Evolutionary conservation across 2,329 filamentous ascomycete genomes (phyloP).

Genomic region (Tothia fuscella): DNA sequence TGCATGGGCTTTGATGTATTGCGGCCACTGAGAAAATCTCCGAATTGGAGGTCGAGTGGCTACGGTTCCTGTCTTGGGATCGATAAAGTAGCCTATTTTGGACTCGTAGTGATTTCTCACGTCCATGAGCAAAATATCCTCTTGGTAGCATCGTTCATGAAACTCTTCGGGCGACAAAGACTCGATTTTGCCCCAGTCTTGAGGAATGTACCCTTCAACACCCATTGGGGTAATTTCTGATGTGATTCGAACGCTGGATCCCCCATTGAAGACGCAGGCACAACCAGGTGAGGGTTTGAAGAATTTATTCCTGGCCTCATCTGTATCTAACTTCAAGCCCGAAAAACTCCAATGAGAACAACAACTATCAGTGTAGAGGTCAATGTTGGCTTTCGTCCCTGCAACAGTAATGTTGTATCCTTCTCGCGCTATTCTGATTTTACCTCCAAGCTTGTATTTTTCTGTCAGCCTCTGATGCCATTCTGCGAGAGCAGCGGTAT

Average conservation of each 20-base stretch:
- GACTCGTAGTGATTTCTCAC: constrained; percentile 19
- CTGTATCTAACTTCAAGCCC: constrained; percentile 13
- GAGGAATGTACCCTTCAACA: constrained; percentile 17
- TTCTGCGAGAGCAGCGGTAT: constrained; percentile 13
- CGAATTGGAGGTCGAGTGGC: constrained; percentile 16
- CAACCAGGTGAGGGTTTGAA: constrained; percentile 19
- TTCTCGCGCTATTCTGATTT: constrained; percentile 17
- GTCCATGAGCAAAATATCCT: constrained; percentile 16
- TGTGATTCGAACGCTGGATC: constrained; percentile 14
- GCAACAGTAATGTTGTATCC: constrained; percentile 18
- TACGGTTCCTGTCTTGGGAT: constrained; percentile 12
- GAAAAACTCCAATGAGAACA: constrained; percentile 17
- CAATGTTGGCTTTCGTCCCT: constrained; percentile 13
- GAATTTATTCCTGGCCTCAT: constrained; percentile 11
- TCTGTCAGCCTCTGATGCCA: constrained; percentile 14
- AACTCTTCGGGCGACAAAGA: constrained; percentile 15
- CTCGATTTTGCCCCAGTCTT: constrained; percentile 15
- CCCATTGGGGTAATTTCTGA: constrained; percentile 19
- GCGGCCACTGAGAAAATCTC: constrained; percentile 19
- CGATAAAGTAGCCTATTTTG: constrained; percentile 18
- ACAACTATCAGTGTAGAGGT: constrained; percentile 14
- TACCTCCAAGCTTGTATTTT: constrained; percentile 13
- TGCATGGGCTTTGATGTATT: constrained; percentile 15
- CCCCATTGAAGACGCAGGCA: constrained; percentile 15
- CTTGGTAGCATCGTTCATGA: constrained; percentile 14